Base-by-base conservation (phyloP, 345 rosid species). In the Salix caprea region DNA sequence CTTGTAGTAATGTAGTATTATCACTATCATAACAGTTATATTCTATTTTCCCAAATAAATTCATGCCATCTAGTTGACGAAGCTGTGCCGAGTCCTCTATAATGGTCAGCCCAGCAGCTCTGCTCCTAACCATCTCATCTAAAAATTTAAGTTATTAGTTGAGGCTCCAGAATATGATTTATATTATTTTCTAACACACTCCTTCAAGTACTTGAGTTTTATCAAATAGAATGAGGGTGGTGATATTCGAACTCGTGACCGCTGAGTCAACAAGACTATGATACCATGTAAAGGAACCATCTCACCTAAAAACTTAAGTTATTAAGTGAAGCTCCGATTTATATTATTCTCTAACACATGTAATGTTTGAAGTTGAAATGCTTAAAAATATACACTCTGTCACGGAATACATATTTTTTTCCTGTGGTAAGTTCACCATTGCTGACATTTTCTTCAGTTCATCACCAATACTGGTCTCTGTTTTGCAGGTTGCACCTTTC, bases 401-500 rank as follows among this genome's bases (percentile, higher is more conserved):
- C 5, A 56, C 34, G 32, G 36, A 11, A 26, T 5, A 13, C 67
- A 1, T 24, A n/a, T 28, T 64, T 64, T 37, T 40, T 67, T n/a
- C 4, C 23, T 39, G 48, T n/a, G 26, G 23, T 4, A 56, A 9
- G 14, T 0, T 0, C 13, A 24, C 26, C 62, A 8, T 1, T 4
- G 28, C 28, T 13, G 5, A 9, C 12, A 3, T 12, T 56, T n/a
- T n/a, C 13, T 9, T n/a, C 14, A 56, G 62, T 23, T 9, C 14
- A 9, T 26, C 62, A n/a, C 23, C 28, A 23, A n/a, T 11, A 4
- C 28, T 11, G 2, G 10, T 74, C 14, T 19, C 1, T 2, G 28
- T 70, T 32, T 37, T 68, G 48, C 87, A 94, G 99, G 97, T 92
- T 12, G 96, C 98, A 21, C 95, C 97, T 65, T 96, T 72, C 82